Base-by-base conservation (phyloP, 768 basidiomycete genomes). In the Baorangia bicolor region DNA sequence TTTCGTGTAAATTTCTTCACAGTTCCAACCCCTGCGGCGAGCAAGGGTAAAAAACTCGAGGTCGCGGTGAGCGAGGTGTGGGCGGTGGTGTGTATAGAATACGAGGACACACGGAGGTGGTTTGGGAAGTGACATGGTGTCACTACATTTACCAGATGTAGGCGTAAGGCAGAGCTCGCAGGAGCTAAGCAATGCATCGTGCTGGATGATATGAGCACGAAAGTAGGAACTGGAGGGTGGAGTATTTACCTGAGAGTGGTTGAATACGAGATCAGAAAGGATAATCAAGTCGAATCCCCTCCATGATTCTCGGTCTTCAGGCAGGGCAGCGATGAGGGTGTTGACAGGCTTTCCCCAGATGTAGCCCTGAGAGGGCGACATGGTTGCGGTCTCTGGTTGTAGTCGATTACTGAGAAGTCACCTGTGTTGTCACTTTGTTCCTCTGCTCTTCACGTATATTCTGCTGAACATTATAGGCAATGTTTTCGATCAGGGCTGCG, bases 181-280 rank as follows among this genome's bases (percentile, higher is more conserved):
- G 0, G 92, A 87, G 23, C 77, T 77, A 8, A 97, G 78, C 20
- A 98, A 75, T 0, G 91, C 90, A 30, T 86, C 84, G 66, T 98
- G 94, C 87, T 96, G 51, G 27, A 37, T 27, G 40, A 14, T 27
- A 31, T 57, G 52, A 56, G 43, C 30, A 48, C 23, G n/a, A 11
- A 41, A 28, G 9, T 20, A 60, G 44, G 49, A 31, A 18, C 18
- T 4, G 18, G 48, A 40, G 27, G 23, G 28, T 21, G 2, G 3
- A 37, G 27, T 12, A 55, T 75, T 34, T 58, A 88, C 92, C 76
- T 95, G 92, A 1, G 94, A 94, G 63, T 96, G 94, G 63, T 95
- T 97, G 73, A 96, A 97, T 33, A 98, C 83, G 33, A 98, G 83
- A 73, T 98, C 95, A 2, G 93, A 95, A 53, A 98, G 77, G 57